Conservation (phyloP, 495 filamentous ascomycete genomes). For the Amphirosellinia nigrospora region DNA sequence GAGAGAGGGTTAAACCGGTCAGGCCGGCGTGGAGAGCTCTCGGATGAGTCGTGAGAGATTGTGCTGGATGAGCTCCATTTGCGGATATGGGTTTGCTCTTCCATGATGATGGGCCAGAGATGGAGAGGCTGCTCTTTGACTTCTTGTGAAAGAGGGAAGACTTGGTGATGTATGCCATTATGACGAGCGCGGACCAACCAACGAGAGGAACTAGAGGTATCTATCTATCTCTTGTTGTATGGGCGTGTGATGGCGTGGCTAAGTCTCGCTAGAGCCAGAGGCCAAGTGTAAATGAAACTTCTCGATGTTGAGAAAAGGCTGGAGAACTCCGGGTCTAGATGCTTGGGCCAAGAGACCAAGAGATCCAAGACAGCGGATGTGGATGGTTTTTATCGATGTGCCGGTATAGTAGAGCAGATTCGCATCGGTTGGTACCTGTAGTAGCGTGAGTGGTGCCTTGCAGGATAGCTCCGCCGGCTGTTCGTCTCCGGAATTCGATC, state of each 20-base stretch:
- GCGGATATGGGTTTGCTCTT: conserved; percentile 28
- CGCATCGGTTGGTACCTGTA: conserved; percentile 17
- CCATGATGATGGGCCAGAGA: conserved; percentile 12
- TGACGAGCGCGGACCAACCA: conserved; percentile 3
- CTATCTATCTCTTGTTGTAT: conserved; percentile 11
- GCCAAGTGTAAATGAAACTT: neutral
- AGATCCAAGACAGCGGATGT: neutral
- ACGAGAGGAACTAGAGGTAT: conserved; percentile 6
- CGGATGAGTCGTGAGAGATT: conserved; percentile 28
- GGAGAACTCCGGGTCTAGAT: neutral
- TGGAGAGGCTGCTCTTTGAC: conserved; percentile 30
- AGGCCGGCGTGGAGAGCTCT: conserved; percentile 22
- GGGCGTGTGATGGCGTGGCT: conserved; percentile 19
- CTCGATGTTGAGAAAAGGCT: neutral
- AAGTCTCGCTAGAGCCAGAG: conserved; percentile 24
- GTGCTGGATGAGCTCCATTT: conserved; percentile 40
- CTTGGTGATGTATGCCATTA: conserved; percentile 31
- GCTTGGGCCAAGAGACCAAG: neutral
- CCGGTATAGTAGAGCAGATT: neutral
- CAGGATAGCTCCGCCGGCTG: conserved; percentile 1
- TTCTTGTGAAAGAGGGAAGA: conserved; percentile 38
- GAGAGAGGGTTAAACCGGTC: conserved; percentile 36
- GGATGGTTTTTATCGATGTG: conserved; percentile 14
- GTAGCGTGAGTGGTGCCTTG: conserved; percentile 23
- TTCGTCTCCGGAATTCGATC: neutral